Conservation (phyloP, 2,329 filamentous ascomycete genomes). For the Trichoderma pleuroti region DNA sequence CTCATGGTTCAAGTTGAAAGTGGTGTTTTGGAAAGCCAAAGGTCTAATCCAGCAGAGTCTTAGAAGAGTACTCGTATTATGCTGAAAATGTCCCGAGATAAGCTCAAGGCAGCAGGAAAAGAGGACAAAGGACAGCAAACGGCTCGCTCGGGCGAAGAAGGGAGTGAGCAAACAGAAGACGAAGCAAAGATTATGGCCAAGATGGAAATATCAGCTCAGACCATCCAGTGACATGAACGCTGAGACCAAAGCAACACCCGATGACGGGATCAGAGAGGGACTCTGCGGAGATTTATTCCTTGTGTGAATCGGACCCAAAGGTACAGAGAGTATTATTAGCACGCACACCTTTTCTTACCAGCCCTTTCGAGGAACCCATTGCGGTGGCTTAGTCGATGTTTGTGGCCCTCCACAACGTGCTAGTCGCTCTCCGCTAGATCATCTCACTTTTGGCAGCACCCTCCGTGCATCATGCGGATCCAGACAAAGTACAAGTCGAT, state of each 20-base stretch:
- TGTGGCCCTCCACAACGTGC: constrained; percentile 6
- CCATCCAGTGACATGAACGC: neutral
- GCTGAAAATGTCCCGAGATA: neutral
- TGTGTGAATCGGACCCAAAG: neutral
- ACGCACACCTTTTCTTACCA: neutral
- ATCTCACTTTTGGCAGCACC: constrained; percentile 8
- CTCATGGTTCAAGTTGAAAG: constrained; percentile 5
- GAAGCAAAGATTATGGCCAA: neutral
- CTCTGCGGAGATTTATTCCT: constrained; percentile 5
- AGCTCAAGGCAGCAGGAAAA: neutral
- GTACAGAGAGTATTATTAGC: neutral
- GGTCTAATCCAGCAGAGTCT: neutral
- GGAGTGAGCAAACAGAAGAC: neutral
- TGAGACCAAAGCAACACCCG: neutral
- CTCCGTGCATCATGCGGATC: constrained; percentile 7
- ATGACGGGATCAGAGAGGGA: neutral
- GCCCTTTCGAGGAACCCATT: constrained; percentile 7
- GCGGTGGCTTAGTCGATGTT: constrained; percentile 19
- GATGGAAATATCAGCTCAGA: constrained; percentile 8
- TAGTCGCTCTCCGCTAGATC: constrained; percentile 14
- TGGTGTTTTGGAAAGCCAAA: neutral
- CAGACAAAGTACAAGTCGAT: neutral
- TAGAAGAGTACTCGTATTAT: too few species aligned
- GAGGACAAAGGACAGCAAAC: neutral
- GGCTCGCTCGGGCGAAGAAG: neutral